Conservation (phyloP, 768 basidiomycete species). For the Podaxis mareebaensis region DNA sequence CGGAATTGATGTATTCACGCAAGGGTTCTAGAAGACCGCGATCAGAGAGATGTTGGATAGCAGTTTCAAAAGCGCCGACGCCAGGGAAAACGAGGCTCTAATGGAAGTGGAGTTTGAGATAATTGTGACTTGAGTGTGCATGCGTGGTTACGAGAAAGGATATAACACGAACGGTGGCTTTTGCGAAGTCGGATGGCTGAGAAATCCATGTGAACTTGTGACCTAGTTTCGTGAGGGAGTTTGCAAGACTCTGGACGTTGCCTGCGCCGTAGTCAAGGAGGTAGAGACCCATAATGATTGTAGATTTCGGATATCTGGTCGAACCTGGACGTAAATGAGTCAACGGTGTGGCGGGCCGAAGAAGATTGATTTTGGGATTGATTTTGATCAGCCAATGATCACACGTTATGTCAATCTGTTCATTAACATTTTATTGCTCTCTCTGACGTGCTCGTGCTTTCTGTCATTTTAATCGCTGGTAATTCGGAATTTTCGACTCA, state of each 20-base stretch:
- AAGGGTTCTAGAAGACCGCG: constrained; percentile 82
- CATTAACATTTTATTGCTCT: constrained; percentile 3
- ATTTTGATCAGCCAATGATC: constrained; percentile 12
- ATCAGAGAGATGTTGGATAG: constrained; percentile 71
- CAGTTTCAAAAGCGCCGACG: constrained; percentile 90
- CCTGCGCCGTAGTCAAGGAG: constrained; percentile 97
- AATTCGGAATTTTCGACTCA: constrained; percentile 10
- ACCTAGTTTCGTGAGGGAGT: constrained; percentile 83
- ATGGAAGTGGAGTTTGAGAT: constrained; percentile 20
- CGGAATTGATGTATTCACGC: constrained; percentile 78
- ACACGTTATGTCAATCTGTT: constrained; percentile 8
- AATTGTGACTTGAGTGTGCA: constrained; percentile 12
- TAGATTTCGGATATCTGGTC: background rate
- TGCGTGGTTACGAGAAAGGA: constrained; percentile 12
- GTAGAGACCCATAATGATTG: constrained; percentile 54
- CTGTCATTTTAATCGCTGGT: constrained; percentile 24
- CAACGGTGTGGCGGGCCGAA: constrained; percentile 6
- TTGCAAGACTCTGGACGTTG: constrained; percentile 91
- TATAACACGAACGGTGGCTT: constrained; percentile 75
- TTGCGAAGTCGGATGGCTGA: constrained; percentile 75
- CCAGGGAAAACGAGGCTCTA: constrained; percentile 97
- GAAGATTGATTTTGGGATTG: background rate
- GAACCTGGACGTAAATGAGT: constrained; percentile 14
- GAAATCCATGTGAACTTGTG: constrained; percentile 90
- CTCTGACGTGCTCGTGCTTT: constrained; percentile 22